Base-by-base conservation (phyloP, 495 filamentous ascomycete genomes). In the Trichoderma erinaceum region DNA sequence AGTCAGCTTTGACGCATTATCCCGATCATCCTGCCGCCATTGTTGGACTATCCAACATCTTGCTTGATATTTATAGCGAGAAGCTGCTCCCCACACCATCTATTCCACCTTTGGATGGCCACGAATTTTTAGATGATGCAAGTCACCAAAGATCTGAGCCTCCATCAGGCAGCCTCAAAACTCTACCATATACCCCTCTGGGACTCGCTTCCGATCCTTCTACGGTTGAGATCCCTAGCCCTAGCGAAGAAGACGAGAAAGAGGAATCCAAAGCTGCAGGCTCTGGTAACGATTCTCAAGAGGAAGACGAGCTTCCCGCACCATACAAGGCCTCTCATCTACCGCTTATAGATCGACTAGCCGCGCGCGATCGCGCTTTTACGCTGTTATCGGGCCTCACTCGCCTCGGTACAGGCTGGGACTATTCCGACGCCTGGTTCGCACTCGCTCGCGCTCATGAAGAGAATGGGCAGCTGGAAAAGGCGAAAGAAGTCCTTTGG, bases 401-500 rank as follows among this genome's bases (percentile, higher is more conserved):
- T 2, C 93, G 90, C 78, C 84, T 91, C 3, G 92, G 93, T n/a
- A 82, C 78, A 35, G 93, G 92, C 6, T 98, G 96, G 96, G 92
- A 97, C 75, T 85, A 88, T 72, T 87, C 88, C n/a, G 95, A 97
- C 74, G 95, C 93, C 23, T 99, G 95, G 95, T 92, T 89, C 72
- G 87, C 88, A 12, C 84, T 99, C 18, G 92, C 95, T 1, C 80
- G 91, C 69, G 92, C 88, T 61, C 90, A 96, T 71, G 94, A 97
- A 78, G 86, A 88, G 67, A 88, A 89, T 65, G 90, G 89, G 8
- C 90, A 97, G 80, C 75, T 86, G 8, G 90, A 93, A 58, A 96
- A 93, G 74, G 87, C 95, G 61, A 93, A 92, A 74, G 82, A 84
- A 64, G 87, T 85, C 68, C 79, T 92, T 4, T 92, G 90, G 90